These are phyloP conservation scores for Ascoidea asiatica DNA, from an alignment of 805 yeast species.

Conservation along the genomic window DNA sequence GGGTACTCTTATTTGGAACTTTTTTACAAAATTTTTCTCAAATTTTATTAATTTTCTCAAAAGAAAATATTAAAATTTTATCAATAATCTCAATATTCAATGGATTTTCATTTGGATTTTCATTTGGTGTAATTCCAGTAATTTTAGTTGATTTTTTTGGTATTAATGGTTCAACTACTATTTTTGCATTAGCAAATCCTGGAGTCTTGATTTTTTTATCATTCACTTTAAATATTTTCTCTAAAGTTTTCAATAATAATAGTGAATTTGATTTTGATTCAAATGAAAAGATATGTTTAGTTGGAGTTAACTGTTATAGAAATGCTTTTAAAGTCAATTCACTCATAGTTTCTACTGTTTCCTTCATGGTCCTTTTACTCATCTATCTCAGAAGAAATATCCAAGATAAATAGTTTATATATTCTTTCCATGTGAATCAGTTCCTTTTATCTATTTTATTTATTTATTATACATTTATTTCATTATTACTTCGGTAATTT, in stretches of 20 bases:
- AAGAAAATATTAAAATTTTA: constrained; percentile 28
- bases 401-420: no score
- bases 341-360: background rate
- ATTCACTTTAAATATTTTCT: background rate
- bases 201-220: background rate
- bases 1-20: constrained; percentile 42
- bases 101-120: constrained; percentile 57
- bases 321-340: background rate
- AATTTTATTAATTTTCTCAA: constrained; percentile 18
- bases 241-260: background rate
- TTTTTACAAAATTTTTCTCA: constrained; percentile 24
- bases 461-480: no score
- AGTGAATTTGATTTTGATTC: background rate
- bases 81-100: constrained; percentile 36
- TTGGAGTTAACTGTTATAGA: background rate
- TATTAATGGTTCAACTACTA: constrained; percentile 44
- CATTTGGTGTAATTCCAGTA: constrained; percentile 67
- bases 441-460: no score
- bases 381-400: background rate
- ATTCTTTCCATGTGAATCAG: no score
- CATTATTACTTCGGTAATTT: no score
- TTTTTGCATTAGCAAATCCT: constrained; percentile 28
- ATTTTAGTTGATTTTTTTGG: constrained; percentile 65
- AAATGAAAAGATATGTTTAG: background rate
- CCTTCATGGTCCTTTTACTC: background rate